phyloP scores from a whole-genome alignment of 306 rosid species.

The Lithocarpus polystachyus region DNA sequence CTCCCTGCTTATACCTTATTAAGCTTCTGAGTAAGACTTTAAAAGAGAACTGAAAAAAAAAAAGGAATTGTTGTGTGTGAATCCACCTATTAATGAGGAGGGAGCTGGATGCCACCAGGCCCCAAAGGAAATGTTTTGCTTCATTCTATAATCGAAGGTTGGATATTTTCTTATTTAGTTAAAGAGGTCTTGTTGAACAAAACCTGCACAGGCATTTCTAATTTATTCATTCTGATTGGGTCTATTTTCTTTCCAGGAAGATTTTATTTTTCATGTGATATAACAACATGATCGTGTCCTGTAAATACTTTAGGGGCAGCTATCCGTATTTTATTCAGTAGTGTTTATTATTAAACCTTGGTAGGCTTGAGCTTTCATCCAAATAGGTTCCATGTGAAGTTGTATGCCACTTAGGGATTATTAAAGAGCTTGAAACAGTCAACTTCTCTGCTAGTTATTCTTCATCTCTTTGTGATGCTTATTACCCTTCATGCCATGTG shows the following conservation, averaged over 20 bases:
- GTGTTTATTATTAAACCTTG: neutral
- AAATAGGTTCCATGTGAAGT: neutral
- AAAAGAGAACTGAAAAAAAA: neutral
- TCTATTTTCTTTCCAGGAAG: neutral
- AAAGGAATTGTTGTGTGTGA: neutral
- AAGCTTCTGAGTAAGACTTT: neutral
- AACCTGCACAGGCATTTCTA: neutral
- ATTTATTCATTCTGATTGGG: neutral
- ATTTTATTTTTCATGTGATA: neutral
- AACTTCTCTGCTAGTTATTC: neutral
- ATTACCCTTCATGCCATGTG: constrained; percentile 14
- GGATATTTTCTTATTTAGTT: neutral
- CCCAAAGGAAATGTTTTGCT: neutral
- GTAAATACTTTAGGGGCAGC: constrained; percentile 12
- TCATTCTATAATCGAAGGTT: neutral
- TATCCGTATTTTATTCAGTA: neutral
- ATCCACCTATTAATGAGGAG: neutral
- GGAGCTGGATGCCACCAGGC: neutral
- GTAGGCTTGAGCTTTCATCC: neutral
- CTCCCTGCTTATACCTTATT: neutral
- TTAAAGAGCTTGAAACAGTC: neutral
- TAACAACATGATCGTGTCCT: neutral
- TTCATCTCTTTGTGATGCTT: neutral
- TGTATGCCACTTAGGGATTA: neutral
- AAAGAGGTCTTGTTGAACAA: neutral